phyloP scores from a whole-genome alignment of 208 protist genomes.

The Wallacemonas rigidus region DNA sequence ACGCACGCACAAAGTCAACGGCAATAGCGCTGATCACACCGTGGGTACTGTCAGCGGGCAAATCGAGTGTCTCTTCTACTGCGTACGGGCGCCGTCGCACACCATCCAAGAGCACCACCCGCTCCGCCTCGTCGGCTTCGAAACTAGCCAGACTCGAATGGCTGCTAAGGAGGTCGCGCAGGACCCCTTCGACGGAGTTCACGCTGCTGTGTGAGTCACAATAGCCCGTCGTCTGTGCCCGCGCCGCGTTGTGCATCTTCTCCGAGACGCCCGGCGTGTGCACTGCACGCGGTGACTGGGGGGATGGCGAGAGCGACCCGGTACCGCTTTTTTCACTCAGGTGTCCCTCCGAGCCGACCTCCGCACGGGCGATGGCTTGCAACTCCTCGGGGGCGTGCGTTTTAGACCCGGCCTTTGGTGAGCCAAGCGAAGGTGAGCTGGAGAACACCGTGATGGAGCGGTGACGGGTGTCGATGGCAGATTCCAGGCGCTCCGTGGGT shows the following conservation, averaged over 20 bases:
- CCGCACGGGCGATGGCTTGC: neutral
- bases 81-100: neutral
- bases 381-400: neutral
- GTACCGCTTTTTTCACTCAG: no score
- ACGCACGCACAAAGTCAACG: slow-evolving; percentile 64
- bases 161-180: slow-evolving; percentile 4
- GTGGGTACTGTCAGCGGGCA: slow-evolving; percentile 1
- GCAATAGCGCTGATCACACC: slow-evolving; percentile 39
- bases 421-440: neutral
- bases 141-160: neutral
- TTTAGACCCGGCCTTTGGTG: neutral
- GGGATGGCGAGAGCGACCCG: no score
- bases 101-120: neutral
- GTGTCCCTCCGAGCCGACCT: no score
- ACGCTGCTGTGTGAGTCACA: slow-evolving; percentile 1
- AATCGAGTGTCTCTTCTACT: slow-evolving; percentile 3
- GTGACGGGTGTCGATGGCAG: neutral
- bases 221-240: neutral
- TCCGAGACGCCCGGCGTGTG: no score
- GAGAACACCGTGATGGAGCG: neutral
- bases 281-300: no score
- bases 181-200: neutral
- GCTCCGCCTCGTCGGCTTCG: neutral
- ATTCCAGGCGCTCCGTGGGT: no score
- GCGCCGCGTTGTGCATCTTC: no score